These are phyloP conservation scores for Yamadazyma takamatsuzukensis DNA, from an alignment of 805 yeast genomes.

Conservation along the genomic window DNA sequence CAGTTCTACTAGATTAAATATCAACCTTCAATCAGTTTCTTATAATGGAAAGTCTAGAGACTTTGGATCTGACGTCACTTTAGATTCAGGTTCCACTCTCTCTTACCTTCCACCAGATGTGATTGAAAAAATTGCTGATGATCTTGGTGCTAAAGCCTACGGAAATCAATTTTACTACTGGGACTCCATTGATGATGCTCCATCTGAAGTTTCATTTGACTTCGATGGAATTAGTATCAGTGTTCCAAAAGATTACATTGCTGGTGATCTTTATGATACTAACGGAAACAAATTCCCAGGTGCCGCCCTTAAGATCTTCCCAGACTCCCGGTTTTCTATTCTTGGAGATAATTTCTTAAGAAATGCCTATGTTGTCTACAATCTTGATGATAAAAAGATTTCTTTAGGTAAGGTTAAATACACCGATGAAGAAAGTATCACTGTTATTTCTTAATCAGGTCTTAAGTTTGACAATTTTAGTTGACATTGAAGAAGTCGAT, in stretches of 20 bases:
- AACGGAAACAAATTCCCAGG: conserved; percentile 3
- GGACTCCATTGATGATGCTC: conserved; percentile 1
- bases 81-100: conserved; percentile 35
- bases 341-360: conserved; percentile 68
- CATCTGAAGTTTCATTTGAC: conserved; percentile 3
- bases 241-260: conserved; percentile 6
- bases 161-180: conserved; percentile 4
- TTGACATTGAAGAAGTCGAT: too few species aligned
- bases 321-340: neutral
- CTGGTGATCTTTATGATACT: neutral
- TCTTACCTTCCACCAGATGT: conserved; percentile 37
- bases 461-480: too few species aligned
- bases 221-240: conserved; percentile 11
- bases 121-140: conserved; percentile 28
- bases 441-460: too few species aligned
- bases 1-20: conserved; percentile 33
- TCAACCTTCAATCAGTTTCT: conserved; percentile 41
- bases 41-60: conserved; percentile 11
- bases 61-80: conserved; percentile 3
- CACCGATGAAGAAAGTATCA: conserved; percentile 31
- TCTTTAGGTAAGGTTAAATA: conserved; percentile 44
- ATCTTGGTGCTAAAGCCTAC: conserved; percentile 31
- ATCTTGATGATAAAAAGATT: conserved; percentile 52
- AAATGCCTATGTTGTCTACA: conserved; percentile 60
- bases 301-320: conserved; percentile 1